Evolutionary conservation across 208 protist genomes (phyloP).

Genomic region (Lotmaria passim): DNA sequence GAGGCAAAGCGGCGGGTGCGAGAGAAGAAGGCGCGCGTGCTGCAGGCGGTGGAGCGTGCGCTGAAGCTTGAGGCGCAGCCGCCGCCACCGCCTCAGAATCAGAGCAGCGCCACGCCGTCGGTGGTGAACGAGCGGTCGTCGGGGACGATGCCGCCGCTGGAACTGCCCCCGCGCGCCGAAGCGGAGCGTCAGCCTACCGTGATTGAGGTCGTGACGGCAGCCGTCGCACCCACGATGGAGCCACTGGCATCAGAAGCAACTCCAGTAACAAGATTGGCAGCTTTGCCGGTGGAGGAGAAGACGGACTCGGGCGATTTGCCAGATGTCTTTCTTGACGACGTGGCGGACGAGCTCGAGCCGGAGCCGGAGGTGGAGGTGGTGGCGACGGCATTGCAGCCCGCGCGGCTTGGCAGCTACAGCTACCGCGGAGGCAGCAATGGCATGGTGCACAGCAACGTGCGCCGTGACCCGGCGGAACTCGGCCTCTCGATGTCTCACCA

Average conservation of each 20-base stretch:
- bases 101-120: background rate
- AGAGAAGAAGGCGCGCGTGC: conserved; percentile 57
- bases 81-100: background rate
- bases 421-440: conserved; percentile 28
- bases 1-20: conserved; percentile 34
- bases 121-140: background rate
- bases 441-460: conserved; percentile 37
- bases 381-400: conserved; percentile 14
- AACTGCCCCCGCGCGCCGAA: conserved; percentile 16
- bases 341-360: conserved; percentile 15
- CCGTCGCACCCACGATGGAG: background rate
- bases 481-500: background rate
- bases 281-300: too few relatives aligned
- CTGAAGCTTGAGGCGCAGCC: conserved; percentile 21
- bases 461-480: conserved; percentile 10
- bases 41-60: conserved; percentile 63
- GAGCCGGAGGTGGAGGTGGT: conserved; percentile 35
- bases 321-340: conserved; percentile 28
- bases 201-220: conserved; percentile 2
- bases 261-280: too few relatives aligned
- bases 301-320: conserved; percentile 14
- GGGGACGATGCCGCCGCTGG: conserved; percentile 12
- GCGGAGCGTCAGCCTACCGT: background rate
- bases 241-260: background rate
- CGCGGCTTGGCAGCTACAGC: conserved; percentile 18